phyloP scores from a whole-genome alignment of 495 filamentous ascomycete species.

The Chaetomium cochliodes region DNA sequence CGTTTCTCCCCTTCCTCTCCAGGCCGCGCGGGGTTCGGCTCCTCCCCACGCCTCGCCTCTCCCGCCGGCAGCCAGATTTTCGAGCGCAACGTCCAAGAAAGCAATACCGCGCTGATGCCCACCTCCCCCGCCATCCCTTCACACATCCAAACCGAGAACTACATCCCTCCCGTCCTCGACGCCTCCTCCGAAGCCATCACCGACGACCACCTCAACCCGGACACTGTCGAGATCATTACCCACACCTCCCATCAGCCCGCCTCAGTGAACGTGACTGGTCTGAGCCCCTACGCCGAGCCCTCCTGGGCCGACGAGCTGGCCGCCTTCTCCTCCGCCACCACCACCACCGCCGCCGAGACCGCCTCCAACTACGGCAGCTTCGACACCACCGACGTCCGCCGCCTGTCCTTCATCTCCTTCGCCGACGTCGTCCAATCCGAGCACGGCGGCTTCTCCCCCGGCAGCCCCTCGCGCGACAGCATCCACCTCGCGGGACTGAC shows the following conservation, averaged over 20 bases:
- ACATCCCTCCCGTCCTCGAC: slow-evolving; percentile 86
- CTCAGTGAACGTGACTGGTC: slow-evolving; percentile 56
- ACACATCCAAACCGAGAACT: slow-evolving; percentile 88
- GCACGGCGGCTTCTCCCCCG: slow-evolving; percentile 43
- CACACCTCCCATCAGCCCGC: slow-evolving; percentile 79
- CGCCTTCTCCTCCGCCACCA: slow-evolving; percentile 38
- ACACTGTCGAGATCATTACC: slow-evolving; percentile 85
- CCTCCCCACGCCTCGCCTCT: slow-evolving; percentile 60
- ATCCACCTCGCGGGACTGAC: slow-evolving; percentile 59
- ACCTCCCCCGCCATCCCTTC: slow-evolving; percentile 75
- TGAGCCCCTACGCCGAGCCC: slow-evolving; percentile 35
- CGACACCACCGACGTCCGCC: slow-evolving; percentile 72
- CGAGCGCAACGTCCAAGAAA: slow-evolving; percentile 89
- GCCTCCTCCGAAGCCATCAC: slow-evolving; percentile 88
- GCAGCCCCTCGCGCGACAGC: slow-evolving; percentile 50
- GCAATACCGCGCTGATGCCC: slow-evolving; percentile 55
- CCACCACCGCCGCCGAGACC: slow-evolving; percentile 47
- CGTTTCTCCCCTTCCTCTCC: slow-evolving; percentile 52
- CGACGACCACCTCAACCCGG: slow-evolving; percentile 68
- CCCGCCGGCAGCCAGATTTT: slow-evolving; percentile 83
- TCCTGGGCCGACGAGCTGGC: slow-evolving; percentile 57
- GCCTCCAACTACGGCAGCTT: slow-evolving; percentile 70
- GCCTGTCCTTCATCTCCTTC: slow-evolving; percentile 90
- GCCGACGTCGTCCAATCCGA: slow-evolving; percentile 92
- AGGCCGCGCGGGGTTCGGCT: slow-evolving; percentile 49